Percentiles rank a stretch among this genome's conserved stretches.
These are phyloP conservation scores for Symbiotaphrina buchneri DNA, from an alignment of 495 filamentous ascomycete genomes.

Conservation along the genomic window DNA sequence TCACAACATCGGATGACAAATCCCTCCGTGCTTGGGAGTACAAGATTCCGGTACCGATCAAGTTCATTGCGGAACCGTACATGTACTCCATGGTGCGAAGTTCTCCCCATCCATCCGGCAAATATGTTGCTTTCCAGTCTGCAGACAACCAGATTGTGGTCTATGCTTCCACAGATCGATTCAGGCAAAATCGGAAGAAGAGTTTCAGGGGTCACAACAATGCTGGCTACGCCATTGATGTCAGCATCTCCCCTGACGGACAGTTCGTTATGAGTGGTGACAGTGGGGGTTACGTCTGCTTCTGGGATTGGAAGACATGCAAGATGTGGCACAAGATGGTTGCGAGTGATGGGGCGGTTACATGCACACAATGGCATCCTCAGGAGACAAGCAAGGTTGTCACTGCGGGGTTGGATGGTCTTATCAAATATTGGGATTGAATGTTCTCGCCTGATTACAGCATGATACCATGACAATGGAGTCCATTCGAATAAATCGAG, in stretches of 20 bases:
- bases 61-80: constrained; percentile 81
- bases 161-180: constrained; percentile 81
- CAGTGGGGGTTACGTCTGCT: constrained; percentile 68
- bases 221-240: constrained; percentile 78
- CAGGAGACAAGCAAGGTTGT: constrained; percentile 88
- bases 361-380: constrained; percentile 76
- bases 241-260: constrained; percentile 75
- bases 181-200: constrained; percentile 95
- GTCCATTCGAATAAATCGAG: too few species aligned
- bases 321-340: constrained; percentile 90
- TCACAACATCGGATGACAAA: constrained; percentile 94
- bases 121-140: constrained; percentile 81
- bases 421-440: constrained; percentile 92
- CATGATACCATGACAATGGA: too few species aligned
- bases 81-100: constrained; percentile 85
- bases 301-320: constrained; percentile 98
- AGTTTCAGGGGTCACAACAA: constrained; percentile 88
- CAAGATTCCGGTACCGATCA: constrained; percentile 81
- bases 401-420: constrained; percentile 71
- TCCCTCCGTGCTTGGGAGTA: constrained; percentile 93
- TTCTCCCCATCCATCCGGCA: constrained; percentile 63
- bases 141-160: constrained; percentile 93
- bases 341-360: constrained; percentile 56
- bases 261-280: constrained; percentile 74
- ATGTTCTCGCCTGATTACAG: too few species aligned